Base-by-base conservation (phyloP, 345 rosid species). In the Hibiscus mutabilis region DNA sequence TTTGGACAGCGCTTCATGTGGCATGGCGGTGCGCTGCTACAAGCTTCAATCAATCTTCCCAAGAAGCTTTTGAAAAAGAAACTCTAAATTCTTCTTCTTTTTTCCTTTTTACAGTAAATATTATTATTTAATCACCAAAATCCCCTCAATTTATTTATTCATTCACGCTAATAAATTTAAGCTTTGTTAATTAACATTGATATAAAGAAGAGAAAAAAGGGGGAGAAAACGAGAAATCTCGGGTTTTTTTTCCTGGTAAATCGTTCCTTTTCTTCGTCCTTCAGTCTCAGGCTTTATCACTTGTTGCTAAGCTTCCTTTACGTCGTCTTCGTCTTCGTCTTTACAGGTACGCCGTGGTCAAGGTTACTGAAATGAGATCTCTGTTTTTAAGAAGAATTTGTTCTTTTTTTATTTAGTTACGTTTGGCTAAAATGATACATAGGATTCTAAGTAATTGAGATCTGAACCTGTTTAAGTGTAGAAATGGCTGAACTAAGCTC, bases 1-100 rank as follows among this genome's bases (percentile, higher is more conserved):
- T 66, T 47, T 66, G 19, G 70, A 67, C 71, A 51, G 71, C 71
- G 6, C 71, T 22, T 49, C 16, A 27, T 49, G 24, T 33, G 58
- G 24, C 42, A 49, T 49, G 71, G 71, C 25, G 71, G 25, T 67
- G 70, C 40, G 22, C 58, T 67, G 5, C 37, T 6, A 9, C 46
- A 11, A 42, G 5, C 35, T 66, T 14, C 69, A 46, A 44, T 42
- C 37, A 44, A 46, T 66, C 25, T 27, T 1, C 70, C 16, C 1
- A 11, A 42, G 46, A 49, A 16, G 55, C 14, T 31, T 67, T 47
- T 49, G n/a, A 67, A 67, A 49, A 49, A 10, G 40, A 21, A 67
- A 49, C 44, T 51, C 29, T 25, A 51, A 11, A 11, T 42, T 42
- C 46, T 42, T 42, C 3, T 24, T n/a, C 24, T 40, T 2, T 37